Base-by-base conservation (phyloP, 2,329 filamentous ascomycete genomes). In the Fusarium sp. region DNA sequence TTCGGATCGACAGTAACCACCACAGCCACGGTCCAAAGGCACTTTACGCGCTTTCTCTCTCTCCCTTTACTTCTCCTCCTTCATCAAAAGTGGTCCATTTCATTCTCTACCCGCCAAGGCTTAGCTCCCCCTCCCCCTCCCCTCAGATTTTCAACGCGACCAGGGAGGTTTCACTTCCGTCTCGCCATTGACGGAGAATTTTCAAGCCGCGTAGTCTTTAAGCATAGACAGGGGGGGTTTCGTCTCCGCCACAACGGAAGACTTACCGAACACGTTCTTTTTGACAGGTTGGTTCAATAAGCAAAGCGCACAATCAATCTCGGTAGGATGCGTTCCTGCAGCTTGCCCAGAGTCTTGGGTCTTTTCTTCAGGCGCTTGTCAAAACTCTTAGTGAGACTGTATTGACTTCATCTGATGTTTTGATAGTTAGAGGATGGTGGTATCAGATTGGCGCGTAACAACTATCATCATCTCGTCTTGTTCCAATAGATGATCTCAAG, bases 181-280 rank as follows among this genome's bases (percentile, higher is more conserved):
- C 71, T 74, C 71, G 71, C 71, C 59, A 73, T 73, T 73, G 71
- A 73, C 51, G 71, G 71, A 74, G 71, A 73, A 73, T 73, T 59
- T 71, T 27, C 8, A 16, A 49, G 22, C 44, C 44, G 44, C 44
- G 16, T 46, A 22, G 31, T 42, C 10, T 16, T 49, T 29, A 49
- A 49, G 44, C 44, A 49, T 49, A 29, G 44, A 49, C 44, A 49
- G 44, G 44, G 44, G 24, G n/a, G 11, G 5, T 5, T 17, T 17
- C 3, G 8, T 4, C 12, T 44, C 12, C 22, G 42, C 59, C 69
- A 69, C 31, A 40, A 40, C 53, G 53, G 58, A 59, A 63, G 36
- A 49, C 42, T 61, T 51, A 17, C 58, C 58, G 58, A 49, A 31
- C 33, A 36, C 42, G 44, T 44, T 44, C 53, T 56, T 22, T 20